Conservation (phyloP, 2,329 filamentous ascomycete genomes). For the Trichophyton benhamiae region DNA sequence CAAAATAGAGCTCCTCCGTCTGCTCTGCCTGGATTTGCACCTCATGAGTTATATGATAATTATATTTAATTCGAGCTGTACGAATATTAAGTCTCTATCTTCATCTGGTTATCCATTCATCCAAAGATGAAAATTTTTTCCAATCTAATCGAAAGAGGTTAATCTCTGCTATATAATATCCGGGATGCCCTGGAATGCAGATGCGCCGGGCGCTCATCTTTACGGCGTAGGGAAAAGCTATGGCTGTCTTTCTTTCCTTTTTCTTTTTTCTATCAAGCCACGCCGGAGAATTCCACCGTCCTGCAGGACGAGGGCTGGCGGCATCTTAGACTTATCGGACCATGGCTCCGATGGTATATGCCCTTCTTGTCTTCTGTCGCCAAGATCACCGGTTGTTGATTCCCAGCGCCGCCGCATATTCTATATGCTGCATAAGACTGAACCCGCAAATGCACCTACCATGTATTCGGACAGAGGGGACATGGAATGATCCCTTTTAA, state of each 20-base stretch:
- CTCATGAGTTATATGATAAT: too few relatives aligned
- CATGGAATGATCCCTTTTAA: too few relatives aligned
- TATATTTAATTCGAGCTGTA: background rate
- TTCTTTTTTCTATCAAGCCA: background rate
- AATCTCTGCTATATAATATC: background rate
- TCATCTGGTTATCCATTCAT: background rate
- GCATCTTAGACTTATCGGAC: background rate
- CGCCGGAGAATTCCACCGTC: background rate
- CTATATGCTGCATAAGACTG: background rate
- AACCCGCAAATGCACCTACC: background rate
- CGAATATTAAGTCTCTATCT: background rate
- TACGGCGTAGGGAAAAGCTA: too few relatives aligned
- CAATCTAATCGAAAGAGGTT: background rate
- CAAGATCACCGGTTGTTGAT: background rate
- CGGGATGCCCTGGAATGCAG: background rate
- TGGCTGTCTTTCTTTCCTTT: background rate
- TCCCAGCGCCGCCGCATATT: background rate
- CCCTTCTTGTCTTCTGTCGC: background rate
- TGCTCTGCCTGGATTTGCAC: too few relatives aligned
- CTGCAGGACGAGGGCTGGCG: background rate
- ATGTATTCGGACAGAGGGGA: background rate
- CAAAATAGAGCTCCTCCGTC: conserved; percentile 31
- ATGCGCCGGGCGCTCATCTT: too few relatives aligned
- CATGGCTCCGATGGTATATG: background rate
- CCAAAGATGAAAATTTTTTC: background rate